Base-by-base conservation (phyloP, 768 basidiomycete genomes). In the Psilocybe subaeruginosa region DNA sequence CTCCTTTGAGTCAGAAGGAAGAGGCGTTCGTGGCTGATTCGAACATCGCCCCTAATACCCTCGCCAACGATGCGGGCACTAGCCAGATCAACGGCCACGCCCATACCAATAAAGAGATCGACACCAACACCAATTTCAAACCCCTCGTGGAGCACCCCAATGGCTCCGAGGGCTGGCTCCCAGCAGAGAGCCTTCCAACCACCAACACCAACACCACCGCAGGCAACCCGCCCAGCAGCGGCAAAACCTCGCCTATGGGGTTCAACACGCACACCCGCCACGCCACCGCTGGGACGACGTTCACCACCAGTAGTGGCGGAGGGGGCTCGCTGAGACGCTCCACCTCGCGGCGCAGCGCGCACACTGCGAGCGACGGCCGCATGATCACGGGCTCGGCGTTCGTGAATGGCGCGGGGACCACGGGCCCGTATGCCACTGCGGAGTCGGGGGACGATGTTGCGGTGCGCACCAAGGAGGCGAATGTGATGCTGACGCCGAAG, bases 361-460 rank as follows among this genome's bases (percentile, higher is more conserved):
- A 77, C 61, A 76, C 72, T 31, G 69, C 70, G n/a, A 57, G 64
- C 11, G 76, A 77, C 33, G 77, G 75, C 16, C 68, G 70, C 14
- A 66, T 71, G 0, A 65, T 77, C 11, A 63, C 66, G 17, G 78
- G 75, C 4, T 74, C 74, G 14, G 74, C 83, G 3, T 87, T 89
- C 68, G 79, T 78, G 29, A 78, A 80, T 48, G 88, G 87, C 1
- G 82, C 85, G 8, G 83, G 82, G 1, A 81, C 80, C 3, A 79
- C 79, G 0, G 83, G 84, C 4, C 83, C 84, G 0, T 69, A 72
- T 17, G 76, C 82, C 3, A 74, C 74, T 16, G 78, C 79, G 2
- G 74, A 76, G 2, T 12, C 33, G 5, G 79, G 83, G 57, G 73
- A 78, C 4, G 74, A 76, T 16, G 62, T 82, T 11, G 71, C 76